These are phyloP conservation scores for Xylaria curta DNA, from an alignment of 495 filamentous ascomycete genomes.

Conservation along the genomic window DNA sequence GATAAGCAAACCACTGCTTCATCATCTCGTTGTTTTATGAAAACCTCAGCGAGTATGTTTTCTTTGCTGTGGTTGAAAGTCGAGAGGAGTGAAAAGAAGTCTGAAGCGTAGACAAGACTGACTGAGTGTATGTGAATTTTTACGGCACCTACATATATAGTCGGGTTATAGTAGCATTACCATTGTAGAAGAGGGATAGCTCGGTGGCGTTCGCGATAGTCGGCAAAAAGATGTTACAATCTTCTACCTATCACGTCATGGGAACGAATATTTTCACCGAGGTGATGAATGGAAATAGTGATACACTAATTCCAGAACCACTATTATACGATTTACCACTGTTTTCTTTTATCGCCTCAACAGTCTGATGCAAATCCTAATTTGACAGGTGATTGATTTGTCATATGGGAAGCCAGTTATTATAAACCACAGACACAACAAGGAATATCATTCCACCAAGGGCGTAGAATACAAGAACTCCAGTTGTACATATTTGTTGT, in stretches of 20 bases:
- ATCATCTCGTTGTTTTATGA: slow-evolving; percentile 22
- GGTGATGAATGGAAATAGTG: no score
- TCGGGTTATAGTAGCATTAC: background rate
- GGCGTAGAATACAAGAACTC: background rate
- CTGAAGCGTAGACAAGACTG: background rate
- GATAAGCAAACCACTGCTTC: slow-evolving; percentile 57
- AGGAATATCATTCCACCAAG: background rate
- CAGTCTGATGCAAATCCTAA: background rate
- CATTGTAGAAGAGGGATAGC: background rate
- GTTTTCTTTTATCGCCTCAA: no score
- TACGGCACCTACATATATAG: background rate
- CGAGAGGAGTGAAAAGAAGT: background rate
- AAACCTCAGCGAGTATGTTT: slow-evolving; percentile 28
- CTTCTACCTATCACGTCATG: background rate
- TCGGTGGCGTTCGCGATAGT: background rate
- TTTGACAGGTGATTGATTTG: background rate
- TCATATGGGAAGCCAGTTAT: background rate
- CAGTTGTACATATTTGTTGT: slow-evolving; percentile 14
- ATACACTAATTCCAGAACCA: no score
- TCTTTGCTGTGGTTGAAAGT: no score
- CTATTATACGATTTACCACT: no score
- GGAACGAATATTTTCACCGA: background rate
- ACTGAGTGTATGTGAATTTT: background rate
- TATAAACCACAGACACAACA: no score
- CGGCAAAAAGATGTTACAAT: background rate